phyloP scores from a whole-genome alignment of 768 basidiomycete species.

The Auriculariales sp. region DNA sequence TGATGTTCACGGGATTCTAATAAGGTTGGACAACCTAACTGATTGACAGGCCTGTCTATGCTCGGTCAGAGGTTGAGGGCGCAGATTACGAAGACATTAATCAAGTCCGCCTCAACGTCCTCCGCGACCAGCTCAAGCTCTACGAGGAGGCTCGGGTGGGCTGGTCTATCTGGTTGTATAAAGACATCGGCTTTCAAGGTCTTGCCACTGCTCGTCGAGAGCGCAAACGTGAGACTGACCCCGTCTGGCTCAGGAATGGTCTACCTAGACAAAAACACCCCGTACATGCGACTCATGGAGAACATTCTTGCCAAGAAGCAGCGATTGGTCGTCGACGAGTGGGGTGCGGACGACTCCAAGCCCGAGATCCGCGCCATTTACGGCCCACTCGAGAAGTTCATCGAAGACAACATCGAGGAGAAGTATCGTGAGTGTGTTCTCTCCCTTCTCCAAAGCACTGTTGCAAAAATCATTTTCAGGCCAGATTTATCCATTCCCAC shows the following conservation, averaged over 20 bases:
- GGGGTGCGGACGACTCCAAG: constrained; percentile 21
- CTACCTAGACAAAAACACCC: constrained; percentile 20
- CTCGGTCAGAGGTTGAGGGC: constrained; percentile 8
- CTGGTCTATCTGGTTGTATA: constrained; percentile 24
- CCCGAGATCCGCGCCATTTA: background rate
- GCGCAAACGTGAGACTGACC: background rate
- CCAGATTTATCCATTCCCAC: constrained; percentile 18
- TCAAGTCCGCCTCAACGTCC: constrained; percentile 14
- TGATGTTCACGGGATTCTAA: too few relatives aligned
- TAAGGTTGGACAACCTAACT: too few relatives aligned
- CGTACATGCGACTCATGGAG: constrained; percentile 25
- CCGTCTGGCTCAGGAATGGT: constrained; percentile 19
- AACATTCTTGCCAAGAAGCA: constrained; percentile 25
- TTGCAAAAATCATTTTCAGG: constrained; percentile 13
- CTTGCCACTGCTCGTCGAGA: background rate
- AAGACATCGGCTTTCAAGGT: constrained; percentile 18
- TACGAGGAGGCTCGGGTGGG: constrained; percentile 15
- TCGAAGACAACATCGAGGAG: constrained; percentile 8
- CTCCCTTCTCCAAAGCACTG: constrained; percentile 11
- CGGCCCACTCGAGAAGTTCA: constrained; percentile 18
- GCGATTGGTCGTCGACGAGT: constrained; percentile 22
- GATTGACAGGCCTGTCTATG: constrained; percentile 20
- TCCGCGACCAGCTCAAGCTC: constrained; percentile 18
- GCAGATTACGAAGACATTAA: constrained; percentile 18
- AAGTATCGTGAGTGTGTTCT: constrained; percentile 4